phyloP scores from a whole-genome alignment of 805 yeast species.

The Candida boidinii region DNA sequence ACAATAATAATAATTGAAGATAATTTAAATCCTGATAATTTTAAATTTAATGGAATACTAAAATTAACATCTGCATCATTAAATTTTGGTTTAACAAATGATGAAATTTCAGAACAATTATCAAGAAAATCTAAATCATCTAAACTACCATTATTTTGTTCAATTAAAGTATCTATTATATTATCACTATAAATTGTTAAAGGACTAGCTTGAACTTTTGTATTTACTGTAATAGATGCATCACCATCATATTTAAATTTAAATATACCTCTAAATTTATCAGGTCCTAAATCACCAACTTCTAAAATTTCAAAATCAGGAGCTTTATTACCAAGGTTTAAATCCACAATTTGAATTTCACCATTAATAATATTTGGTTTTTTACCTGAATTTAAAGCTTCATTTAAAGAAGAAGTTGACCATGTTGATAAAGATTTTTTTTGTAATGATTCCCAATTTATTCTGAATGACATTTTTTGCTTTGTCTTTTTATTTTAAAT shows the following conservation, averaged over 20 bases:
- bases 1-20: conserved; percentile 82
- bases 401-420: conserved; percentile 58
- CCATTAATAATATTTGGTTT: conserved; percentile 66
- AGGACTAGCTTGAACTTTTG: conserved; percentile 80
- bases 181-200: conserved; percentile 50
- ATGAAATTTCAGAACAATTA: conserved; percentile 23
- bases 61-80: conserved; percentile 58
- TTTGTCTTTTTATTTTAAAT: too few relatives aligned
- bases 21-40: conserved; percentile 60
- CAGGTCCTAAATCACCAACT: conserved; percentile 71
- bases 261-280: conserved; percentile 75
- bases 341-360: conserved; percentile 55
- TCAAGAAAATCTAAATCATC: conserved; percentile 1
- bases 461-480: conserved; percentile 81
- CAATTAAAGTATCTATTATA: conserved; percentile 17
- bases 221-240: conserved; percentile 64
- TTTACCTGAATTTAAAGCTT: conserved; percentile 66
- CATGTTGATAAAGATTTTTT: conserved; percentile 52
- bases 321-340: conserved; percentile 65
- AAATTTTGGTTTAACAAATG: conserved; percentile 61
- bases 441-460: conserved; percentile 71
- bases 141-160: conserved; percentile 17
- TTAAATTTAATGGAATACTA: conserved; percentile 71
- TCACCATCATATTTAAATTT: conserved; percentile 70
- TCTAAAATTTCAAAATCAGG: conserved; percentile 74